Percentiles rank a stretch among this genome's conserved stretches.
phyloP scores from a whole-genome alignment of 768 basidiomycete genomes.

The Amanita jacksonii region DNA sequence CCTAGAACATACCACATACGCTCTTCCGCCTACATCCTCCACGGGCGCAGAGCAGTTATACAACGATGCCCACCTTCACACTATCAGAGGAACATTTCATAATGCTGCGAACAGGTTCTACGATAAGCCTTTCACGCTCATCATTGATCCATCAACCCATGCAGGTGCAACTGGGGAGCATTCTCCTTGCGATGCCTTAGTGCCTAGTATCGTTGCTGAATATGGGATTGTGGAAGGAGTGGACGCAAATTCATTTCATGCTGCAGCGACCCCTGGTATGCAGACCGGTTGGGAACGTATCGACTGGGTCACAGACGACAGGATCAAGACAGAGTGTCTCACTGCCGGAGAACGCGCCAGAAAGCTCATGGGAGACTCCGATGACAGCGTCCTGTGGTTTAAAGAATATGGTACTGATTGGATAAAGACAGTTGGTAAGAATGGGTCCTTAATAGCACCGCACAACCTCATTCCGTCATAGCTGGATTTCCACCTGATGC shows the following conservation, averaged over 20 bases:
- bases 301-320: slow-evolving; percentile 66
- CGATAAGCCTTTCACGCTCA: slow-evolving; percentile 78
- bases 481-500: slow-evolving; percentile 61
- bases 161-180: slow-evolving; percentile 89
- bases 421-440: slow-evolving; percentile 69
- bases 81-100: slow-evolving; percentile 51
- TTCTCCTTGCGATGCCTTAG: slow-evolving; percentile 81
- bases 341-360: slow-evolving; percentile 49
- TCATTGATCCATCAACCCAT: slow-evolving; percentile 78
- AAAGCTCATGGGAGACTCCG: slow-evolving; percentile 63
- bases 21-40: slow-evolving; percentile 21
- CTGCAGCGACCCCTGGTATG: slow-evolving; percentile 4
- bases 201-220: slow-evolving; percentile 81
- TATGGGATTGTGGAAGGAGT: slow-evolving; percentile 69
- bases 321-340: slow-evolving; percentile 44
- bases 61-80: slow-evolving; percentile 68
- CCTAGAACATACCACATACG: slow-evolving; percentile 65
- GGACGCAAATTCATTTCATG: slow-evolving; percentile 34
- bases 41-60: slow-evolving; percentile 18
- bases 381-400: slow-evolving; percentile 78
- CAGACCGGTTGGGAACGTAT: slow-evolving; percentile 46
- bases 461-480: slow-evolving; percentile 7
- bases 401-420: slow-evolving; percentile 76
- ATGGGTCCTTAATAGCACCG: not conserved
- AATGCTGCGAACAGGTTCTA: slow-evolving; percentile 78